Percentiles rank a stretch among this genome's conserved stretches.
Conservation (phyloP, 2,329 filamentous ascomycete species). For the Neonectria ditissima region DNA sequence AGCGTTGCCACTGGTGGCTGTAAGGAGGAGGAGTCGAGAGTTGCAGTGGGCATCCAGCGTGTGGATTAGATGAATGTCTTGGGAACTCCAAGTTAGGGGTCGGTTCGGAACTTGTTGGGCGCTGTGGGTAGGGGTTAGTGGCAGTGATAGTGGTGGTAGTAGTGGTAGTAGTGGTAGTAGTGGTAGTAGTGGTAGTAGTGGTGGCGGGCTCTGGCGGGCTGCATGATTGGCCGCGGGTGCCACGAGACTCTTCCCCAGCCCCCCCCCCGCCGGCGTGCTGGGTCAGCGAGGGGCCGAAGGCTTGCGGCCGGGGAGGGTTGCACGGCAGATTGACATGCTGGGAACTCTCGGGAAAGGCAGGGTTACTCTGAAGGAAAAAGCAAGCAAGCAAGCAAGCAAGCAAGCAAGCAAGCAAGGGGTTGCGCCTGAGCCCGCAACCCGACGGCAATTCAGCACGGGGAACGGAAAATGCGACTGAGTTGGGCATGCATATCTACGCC, state of each 20-base stretch:
- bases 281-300: not conserved
- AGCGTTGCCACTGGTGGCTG: not conserved
- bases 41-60: too few relatives aligned
- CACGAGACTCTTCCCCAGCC: slow-evolving; percentile 16
- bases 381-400: too few relatives aligned
- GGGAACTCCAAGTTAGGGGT: not conserved
- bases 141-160: not conserved
- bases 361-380: not conserved
- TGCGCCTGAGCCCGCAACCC: not conserved
- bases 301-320: slow-evolving; percentile 13
- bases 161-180: not conserved
- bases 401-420: too few relatives aligned
- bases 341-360: not conserved
- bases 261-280: slow-evolving; percentile 1
- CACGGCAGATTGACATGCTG: slow-evolving; percentile 1
- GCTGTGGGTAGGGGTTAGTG: slow-evolving; percentile 11
- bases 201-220: not conserved
- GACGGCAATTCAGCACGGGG: slow-evolving; percentile 2
- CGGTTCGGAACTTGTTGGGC: not conserved
- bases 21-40: not conserved
- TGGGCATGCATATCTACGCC: too few relatives aligned
- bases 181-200: not conserved
- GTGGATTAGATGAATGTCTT: too few relatives aligned
- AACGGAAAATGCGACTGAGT: not conserved
- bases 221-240: slow-evolving; percentile 19